A percentile compares a stretch with the other conserved stretches of the same genome.
phyloP scores from a whole-genome alignment of 2,329 filamentous ascomycete species.

The Alternaria ventricosa region DNA sequence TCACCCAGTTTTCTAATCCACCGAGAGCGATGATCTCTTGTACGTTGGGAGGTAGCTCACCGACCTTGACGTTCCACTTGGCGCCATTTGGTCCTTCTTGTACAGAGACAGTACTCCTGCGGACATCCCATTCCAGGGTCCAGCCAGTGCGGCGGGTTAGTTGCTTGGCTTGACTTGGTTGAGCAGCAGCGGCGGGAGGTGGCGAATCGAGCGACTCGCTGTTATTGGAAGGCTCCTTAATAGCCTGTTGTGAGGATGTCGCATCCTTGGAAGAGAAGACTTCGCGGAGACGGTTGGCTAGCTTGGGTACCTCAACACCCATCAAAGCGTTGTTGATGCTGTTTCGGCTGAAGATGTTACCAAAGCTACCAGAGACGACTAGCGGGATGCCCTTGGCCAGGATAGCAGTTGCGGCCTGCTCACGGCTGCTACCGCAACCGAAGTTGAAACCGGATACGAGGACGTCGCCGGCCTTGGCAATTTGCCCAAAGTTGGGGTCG shows the following conservation, averaged over 20 bases:
- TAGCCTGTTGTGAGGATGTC: constrained; percentile 43
- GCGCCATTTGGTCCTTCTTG: constrained; percentile 71
- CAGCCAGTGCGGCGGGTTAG: constrained; percentile 79
- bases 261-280: constrained; percentile 55
- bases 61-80: constrained; percentile 80
- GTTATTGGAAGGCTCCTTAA: constrained; percentile 61
- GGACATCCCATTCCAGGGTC: constrained; percentile 83
- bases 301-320: constrained; percentile 71
- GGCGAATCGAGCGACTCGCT: constrained; percentile 59
- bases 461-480: constrained; percentile 75
- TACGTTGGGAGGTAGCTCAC: constrained; percentile 82
- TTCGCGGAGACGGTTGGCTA: constrained; percentile 70
- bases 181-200: constrained; percentile 44
- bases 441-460: constrained; percentile 90
- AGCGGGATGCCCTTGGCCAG: constrained; percentile 81
- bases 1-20: constrained; percentile 84
- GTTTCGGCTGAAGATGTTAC: constrained; percentile 82
- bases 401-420: constrained; percentile 88
- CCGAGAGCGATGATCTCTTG: constrained; percentile 68
- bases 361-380: constrained; percentile 80
- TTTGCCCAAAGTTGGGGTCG: constrained; percentile 70
- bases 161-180: constrained; percentile 58
- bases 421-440: constrained; percentile 79
- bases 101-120: constrained; percentile 72
- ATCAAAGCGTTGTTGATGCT: constrained; percentile 81